These are phyloP conservation scores for Vanderwaltozyma yarrowii DNA, from an alignment of 805 yeast genomes.

Conservation along the genomic window DNA sequence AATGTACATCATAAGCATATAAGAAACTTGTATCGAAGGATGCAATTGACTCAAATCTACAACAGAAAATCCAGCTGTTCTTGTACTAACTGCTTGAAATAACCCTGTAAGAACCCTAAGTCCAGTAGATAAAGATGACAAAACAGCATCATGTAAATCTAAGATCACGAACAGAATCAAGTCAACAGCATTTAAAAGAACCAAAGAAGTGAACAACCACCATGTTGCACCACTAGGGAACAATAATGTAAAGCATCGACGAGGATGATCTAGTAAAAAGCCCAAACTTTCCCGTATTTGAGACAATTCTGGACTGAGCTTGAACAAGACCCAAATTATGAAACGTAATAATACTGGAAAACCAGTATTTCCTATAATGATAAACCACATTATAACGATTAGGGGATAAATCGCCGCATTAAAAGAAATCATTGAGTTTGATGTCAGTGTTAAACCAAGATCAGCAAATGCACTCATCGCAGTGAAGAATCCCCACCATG, in stretches of 20 bases:
- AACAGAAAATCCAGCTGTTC: conserved; percentile 85
- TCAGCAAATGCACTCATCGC: conserved; percentile 72
- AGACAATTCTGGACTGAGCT: conserved; percentile 53
- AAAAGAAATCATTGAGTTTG: conserved; percentile 67
- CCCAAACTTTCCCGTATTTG: conserved; percentile 61
- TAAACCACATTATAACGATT: conserved; percentile 52
- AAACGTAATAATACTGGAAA: conserved; percentile 77
- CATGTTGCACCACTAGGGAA: conserved; percentile 90
- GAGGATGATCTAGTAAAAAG: conserved; percentile 84
- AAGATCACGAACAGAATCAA: conserved; percentile 67
- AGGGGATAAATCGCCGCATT: conserved; percentile 52
- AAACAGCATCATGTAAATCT: conserved; percentile 46
- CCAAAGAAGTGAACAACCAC: conserved; percentile 76
- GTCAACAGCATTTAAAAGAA: conserved; percentile 64
- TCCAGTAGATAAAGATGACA: conserved; percentile 48
- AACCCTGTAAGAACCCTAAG: conserved; percentile 68
- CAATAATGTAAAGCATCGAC: conserved; percentile 86
- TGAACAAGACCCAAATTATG: conserved; percentile 68
- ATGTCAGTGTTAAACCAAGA: conserved; percentile 69
- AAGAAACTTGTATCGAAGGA: conserved; percentile 87
- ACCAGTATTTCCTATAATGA: conserved; percentile 88
- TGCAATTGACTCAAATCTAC: conserved; percentile 60
- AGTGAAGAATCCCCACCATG: conserved; percentile 92
- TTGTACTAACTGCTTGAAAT: conserved; percentile 81
- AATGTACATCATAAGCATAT: conserved; percentile 94